These are phyloP conservation scores for Fusarium sulawesiense DNA, from an alignment of 2,329 filamentous ascomycete species.

Conservation along the genomic window DNA sequence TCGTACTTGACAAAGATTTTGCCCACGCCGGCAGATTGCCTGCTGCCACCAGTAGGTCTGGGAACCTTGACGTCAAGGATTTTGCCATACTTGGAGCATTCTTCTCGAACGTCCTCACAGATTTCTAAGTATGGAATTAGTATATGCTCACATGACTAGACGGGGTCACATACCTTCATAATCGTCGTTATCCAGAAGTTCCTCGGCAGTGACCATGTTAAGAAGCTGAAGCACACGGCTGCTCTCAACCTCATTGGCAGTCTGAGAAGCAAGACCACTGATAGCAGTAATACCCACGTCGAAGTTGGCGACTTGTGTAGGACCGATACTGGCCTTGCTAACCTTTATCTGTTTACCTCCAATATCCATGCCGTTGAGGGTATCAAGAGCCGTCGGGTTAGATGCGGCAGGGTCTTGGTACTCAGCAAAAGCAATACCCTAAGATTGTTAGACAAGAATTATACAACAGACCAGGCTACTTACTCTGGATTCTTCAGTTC, in stretches of 20 bases:
- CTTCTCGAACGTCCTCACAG: conserved; percentile 90
- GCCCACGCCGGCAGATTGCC: conserved; percentile 88
- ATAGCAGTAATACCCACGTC: conserved; percentile 98
- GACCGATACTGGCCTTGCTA: conserved; percentile 88
- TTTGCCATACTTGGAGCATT: conserved; percentile 90
- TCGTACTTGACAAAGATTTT: conserved; percentile 99
- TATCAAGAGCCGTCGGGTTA: conserved; percentile 89
- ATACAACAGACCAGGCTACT: conserved; percentile 49
- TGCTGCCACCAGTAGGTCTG: conserved; percentile 82
- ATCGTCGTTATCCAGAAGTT: conserved; percentile 92
- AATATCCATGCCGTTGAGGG: conserved; percentile 92
- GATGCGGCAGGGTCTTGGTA: conserved; percentile 77
- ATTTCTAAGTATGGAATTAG: conserved; percentile 77
- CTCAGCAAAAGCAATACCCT: conserved; percentile 98
- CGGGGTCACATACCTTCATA: conserved; percentile 78
- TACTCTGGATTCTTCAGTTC: conserved; percentile 88
- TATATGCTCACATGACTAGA: not conserved
- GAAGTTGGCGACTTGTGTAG: conserved; percentile 89
- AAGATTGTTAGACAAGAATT: conserved; percentile 45
- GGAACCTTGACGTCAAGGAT: conserved; percentile 94
- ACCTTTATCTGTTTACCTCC: conserved; percentile 89
- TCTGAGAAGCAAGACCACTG: conserved; percentile 95
- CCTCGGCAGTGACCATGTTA: conserved; percentile 98
- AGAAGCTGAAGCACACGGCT: conserved; percentile 90
- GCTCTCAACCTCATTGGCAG: conserved; percentile 79